Base-by-base conservation (phyloP, 768 basidiomycete genomes). In the Termitomyces sp. region DNA sequence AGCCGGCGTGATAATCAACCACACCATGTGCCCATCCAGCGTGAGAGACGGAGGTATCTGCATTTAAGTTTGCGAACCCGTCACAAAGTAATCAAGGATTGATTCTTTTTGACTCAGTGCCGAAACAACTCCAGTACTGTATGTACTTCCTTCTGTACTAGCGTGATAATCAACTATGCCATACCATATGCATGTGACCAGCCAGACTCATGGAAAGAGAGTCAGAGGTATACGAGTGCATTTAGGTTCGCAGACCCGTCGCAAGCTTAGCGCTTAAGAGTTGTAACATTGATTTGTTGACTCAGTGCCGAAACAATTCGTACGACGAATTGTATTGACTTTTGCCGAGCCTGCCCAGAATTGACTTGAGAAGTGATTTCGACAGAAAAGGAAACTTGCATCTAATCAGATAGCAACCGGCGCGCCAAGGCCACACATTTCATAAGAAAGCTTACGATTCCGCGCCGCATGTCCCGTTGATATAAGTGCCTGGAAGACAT, bases 351-450 rank as follows among this genome's bases (percentile, higher is more conserved):
- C 53, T 47, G 23, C 43, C 32, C 5, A 35, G 30, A n/a, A 30
- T 3, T 43, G 16, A 23, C 20, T 32, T 10, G 33, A 44, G 44
- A 35, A 48, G 38, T 36, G 41, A 49, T 43, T 32, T 43, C 38
- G 44, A 43, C 57, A 50, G 40, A 61, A 53, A 55, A 53, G 60
- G 55, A 18, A 58, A 58, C 30, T 44, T 38, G 3, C 1, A 59
- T 62, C 62, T 67, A 61, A 67, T 63, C 61, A 59, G 67, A 65
- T 64, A 59, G 61, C 46, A 33, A 41, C 36, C 59, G 63, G 58
- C 36, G 59, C 28, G 55, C 55, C 55, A 30, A 38, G 40, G 32
- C 14, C 46, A 1, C 33, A 33, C 32, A 35, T 46, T 52, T 35
- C 43, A 59, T 66, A 66, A 66, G 40, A 10, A 44, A 20, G 63